Evolutionary conservation across 2,329 filamentous ascomycete genomes (phyloP), one percentile per base, ranked within the genome.

Genomic region (Aureobasidium sp.): DNA sequence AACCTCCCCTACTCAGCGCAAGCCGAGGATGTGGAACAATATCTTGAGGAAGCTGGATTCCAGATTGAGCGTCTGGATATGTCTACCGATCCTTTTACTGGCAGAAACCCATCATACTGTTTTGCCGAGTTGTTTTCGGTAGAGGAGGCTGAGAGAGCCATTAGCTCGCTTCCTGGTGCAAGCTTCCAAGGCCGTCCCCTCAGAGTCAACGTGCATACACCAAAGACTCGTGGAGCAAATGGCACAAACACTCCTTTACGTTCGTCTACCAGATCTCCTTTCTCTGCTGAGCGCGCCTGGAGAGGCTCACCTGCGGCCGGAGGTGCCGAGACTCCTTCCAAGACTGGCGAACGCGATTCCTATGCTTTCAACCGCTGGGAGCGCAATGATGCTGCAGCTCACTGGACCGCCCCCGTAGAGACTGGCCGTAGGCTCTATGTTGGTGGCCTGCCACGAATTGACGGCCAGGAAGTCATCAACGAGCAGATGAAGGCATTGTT

Each of bases 81-180:
- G 67, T 86, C 85, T 0, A 79, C 87, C 59, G 86, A 90, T 67
- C 82, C 85, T 1, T 83, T 87, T 71, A 87, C 82, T 34, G 83
- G 81, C 44, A 79, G 86, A 48, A 90, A 90, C 70, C 86, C 86
- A 0, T 87, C 85, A 41, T 90, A 89, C 74, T 90, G 87, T 75
- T 90, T 91, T 67, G 83, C 90, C 49, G 87, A 90, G 68, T 83
- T 90, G 62, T 72, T 73, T 49, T 79, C 77, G 50, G 78, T 78
- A 49, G 82, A 83, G 32, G 76, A 83, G 34, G 86, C 86, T 3
- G 77, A 82, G 5, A 71, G 72, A 1, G 85, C 84, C 1, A 83
- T 89, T 70, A 68, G 72, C n/a, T 75, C 79, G 13, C 74, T 90
- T 47, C 77, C 82, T 61, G 81, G 81, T 21, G 76, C 75, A 25